phyloP scores from a whole-genome alignment of 2,329 filamentous ascomycete species.

The Trichoderma afroharzianum region DNA sequence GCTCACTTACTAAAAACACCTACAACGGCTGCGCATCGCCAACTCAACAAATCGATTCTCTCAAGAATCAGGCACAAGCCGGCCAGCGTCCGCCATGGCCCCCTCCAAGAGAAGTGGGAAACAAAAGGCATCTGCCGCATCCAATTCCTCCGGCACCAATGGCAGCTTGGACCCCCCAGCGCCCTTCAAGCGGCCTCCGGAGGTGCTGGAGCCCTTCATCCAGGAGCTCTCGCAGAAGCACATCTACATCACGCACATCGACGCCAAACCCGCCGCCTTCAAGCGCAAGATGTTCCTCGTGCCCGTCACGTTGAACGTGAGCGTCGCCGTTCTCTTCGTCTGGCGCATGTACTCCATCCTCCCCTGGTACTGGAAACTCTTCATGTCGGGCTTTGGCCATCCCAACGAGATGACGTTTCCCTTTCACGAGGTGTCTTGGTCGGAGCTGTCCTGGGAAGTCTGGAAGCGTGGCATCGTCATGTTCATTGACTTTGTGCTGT shows the following conservation, averaged over 20 bases:
- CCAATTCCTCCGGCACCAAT: slow-evolving; percentile 25
- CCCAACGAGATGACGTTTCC: slow-evolving; percentile 64
- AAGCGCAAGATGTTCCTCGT: slow-evolving; percentile 83
- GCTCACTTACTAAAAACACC: slow-evolving; percentile 1
- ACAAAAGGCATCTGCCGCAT: slow-evolving; percentile 23
- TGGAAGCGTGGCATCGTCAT: slow-evolving; percentile 61
- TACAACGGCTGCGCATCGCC: not conserved
- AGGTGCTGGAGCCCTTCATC: slow-evolving; percentile 62
- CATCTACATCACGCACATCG: slow-evolving; percentile 83
- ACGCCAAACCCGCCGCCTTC: slow-evolving; percentile 63
- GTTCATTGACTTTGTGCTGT: slow-evolving; percentile 68
- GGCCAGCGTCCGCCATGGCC: slow-evolving; percentile 25
- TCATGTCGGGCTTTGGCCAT: slow-evolving; percentile 62
- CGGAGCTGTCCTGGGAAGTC: slow-evolving; percentile 54
- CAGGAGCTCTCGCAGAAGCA: slow-evolving; percentile 61
- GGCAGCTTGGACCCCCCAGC: slow-evolving; percentile 43
- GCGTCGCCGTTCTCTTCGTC: slow-evolving; percentile 60
- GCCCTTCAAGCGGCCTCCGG: slow-evolving; percentile 66
- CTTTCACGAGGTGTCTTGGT: slow-evolving; percentile 52
- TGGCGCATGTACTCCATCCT: slow-evolving; percentile 66
- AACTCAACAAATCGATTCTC: not conserved
- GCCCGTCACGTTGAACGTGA: slow-evolving; percentile 71
- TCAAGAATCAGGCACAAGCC: not conserved
- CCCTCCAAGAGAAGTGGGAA: slow-evolving; percentile 35
- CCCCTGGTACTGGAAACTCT: slow-evolving; percentile 68